Base-by-base conservation (phyloP, 805 yeast species). In the Diddensiella transvaalensis region DNA sequence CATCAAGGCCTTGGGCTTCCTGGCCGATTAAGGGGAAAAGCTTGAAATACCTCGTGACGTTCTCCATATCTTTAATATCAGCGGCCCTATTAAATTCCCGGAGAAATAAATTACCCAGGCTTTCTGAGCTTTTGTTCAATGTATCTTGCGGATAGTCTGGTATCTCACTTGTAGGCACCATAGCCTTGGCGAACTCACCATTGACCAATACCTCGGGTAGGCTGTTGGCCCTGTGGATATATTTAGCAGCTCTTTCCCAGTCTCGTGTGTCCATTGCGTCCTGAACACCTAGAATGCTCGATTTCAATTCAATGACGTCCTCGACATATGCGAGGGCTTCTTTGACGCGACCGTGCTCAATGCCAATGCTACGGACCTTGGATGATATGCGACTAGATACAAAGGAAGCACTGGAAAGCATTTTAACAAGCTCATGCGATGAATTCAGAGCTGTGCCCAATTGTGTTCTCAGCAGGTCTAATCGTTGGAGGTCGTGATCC, bases 1-100 rank as follows among this genome's bases (percentile, higher is more conserved):
- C 80, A 36, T 78, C 79, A 38, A 93, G 68, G 0, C 99, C 99
- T 15, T 76, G 65, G 19, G 76, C 76, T 48, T 79, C 78, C 60
- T 83, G 78, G 4, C 87, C 87, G 36, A 93, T 82, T 46, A 90
- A 70, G 8, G 99, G 99, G 63, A 93, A 91, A 57, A 89, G 69
- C 58, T 85, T 85, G 69, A 91, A 93, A 63, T 82, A 87, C 48
- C 81, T 73, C 0, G 96, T 87, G 46, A 93, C 69, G 47, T 79
- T 73, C 40, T 78, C 81, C 47, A 87, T 87, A 57, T 87, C 80
- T 46, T 78, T 79, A 0, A 69, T 67, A 8, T 68, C 64, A 1
- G 96, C 85, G 0, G 96, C 95, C 37, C 73, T 73, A 41, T 75
- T 75, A 65, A 93, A 93, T 55, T 82, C 83, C 8, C 69, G 60